Base-by-base conservation (phyloP, 2,329 filamentous ascomycete genomes). In the Aspergillus sergii region DNA sequence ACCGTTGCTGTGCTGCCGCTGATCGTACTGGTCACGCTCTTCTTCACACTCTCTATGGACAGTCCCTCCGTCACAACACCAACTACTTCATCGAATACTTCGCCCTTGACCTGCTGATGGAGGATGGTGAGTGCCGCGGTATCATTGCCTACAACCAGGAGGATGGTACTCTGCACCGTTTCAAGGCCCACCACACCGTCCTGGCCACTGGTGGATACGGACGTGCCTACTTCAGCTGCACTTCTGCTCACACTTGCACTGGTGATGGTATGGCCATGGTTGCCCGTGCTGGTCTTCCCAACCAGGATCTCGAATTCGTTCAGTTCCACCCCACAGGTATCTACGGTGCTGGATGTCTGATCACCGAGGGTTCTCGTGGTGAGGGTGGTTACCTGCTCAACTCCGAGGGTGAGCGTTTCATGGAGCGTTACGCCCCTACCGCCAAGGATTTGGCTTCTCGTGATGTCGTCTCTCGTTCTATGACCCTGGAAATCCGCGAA, bases 61-160 rank as follows among this genome's bases (percentile, higher is more conserved):
- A 97, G 84, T 97, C 94, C 59, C 88, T 98, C 66, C 87, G 92
- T 77, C 93, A 98, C 87, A 97, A 97, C 86, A 97, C 94, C 77
- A 97, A 97, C 86, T 99, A 97, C 87, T 98, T 99, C 83, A 97
- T 99, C 80, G 95, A 98, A 83, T 98, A 94, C 86, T 99, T 98
- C 80, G 95, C 94, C 73, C 87, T 96, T 71, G 95, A 98, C 78
- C 84, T 98, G 81, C 91, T 99, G 75, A 98, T 98, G 95, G 91
- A 97, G 83, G 92, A 96, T 74, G 94, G 94, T 65, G 91, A 94
- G 81, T 98, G 94, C 86, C 94, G 94, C 71, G 95, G 95, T 88
- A 92, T 98, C 71, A 86, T 98, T 70, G 94, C 94, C 64, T 97
- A 97, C 84, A 98, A 97, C 87, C 94, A 97, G 83, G 94, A 99